phyloP scores from a whole-genome alignment of 805 yeast species.

The Wickerhamomyces sydowiorum region DNA sequence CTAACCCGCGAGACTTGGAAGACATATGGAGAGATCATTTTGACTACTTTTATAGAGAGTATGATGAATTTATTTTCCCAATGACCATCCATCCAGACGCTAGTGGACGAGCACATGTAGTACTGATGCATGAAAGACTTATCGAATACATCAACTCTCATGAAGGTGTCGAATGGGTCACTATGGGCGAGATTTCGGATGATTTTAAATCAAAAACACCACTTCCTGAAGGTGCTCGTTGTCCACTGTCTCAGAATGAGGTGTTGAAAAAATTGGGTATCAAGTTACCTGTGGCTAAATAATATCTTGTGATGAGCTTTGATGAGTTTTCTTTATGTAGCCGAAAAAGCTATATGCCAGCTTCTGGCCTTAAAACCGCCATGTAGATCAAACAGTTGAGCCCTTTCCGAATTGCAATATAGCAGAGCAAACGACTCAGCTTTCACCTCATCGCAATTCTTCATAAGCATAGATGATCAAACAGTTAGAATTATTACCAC shows the following conservation, averaged over 20 bases:
- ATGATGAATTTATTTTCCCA: slow-evolving; percentile 32
- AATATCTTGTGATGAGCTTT: no score
- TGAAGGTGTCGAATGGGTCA: slow-evolving; percentile 34
- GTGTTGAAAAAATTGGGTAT: slow-evolving; percentile 1
- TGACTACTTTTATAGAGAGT: slow-evolving; percentile 31
- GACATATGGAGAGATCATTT: slow-evolving; percentile 34
- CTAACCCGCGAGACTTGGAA: slow-evolving; percentile 30
- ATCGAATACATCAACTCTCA: slow-evolving; percentile 30
- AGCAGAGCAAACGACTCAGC: no score
- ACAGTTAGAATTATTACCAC: no score
- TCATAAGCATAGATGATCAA: no score
- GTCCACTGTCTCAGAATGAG: slow-evolving; percentile 18
- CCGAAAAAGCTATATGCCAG: no score
- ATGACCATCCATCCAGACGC: slow-evolving; percentile 34
- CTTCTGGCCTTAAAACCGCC: no score
- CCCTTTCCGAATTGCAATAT: no score
- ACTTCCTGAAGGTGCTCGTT: slow-evolving; percentile 24
- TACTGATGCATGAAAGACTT: slow-evolving; percentile 30
- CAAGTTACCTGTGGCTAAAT: not conserved
- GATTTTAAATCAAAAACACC: slow-evolving; percentile 25
- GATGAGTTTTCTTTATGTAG: no score
- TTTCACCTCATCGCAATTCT: no score
- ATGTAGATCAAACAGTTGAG: no score
- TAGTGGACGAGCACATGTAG: slow-evolving; percentile 30
- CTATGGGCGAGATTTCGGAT: slow-evolving; percentile 30